These are phyloP conservation scores for Margaritispora aquatica DNA, from an alignment of 495 filamentous ascomycete species.

Conservation along the genomic window DNA sequence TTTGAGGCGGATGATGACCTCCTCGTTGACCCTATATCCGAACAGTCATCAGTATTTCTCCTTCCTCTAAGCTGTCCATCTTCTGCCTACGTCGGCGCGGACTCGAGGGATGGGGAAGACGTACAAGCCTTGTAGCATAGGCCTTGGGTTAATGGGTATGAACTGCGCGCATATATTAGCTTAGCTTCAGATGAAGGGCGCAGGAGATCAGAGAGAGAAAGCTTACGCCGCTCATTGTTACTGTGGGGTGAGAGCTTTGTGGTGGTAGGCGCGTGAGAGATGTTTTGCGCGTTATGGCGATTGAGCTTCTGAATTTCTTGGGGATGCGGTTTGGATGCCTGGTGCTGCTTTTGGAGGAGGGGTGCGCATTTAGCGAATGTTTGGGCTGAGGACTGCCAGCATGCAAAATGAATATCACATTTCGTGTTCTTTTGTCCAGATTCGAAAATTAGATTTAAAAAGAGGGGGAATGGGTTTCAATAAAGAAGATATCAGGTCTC, in stretches of 20 bases:
- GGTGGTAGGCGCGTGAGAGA: slow-evolving; percentile 5
- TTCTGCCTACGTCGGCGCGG: no score
- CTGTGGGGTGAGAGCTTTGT: not conserved
- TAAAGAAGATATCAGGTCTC: no score
- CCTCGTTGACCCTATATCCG: slow-evolving; percentile 67
- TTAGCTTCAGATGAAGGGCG: not conserved
- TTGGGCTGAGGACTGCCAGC: not conserved
- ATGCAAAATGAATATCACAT: not conserved
- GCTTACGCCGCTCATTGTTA: slow-evolving; percentile 22
- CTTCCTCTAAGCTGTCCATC: not conserved
- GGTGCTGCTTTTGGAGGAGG: slow-evolving; percentile 1
- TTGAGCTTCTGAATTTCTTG: slow-evolving; percentile 13
- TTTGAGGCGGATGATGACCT: slow-evolving; percentile 87
- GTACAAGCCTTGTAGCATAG: slow-evolving; percentile 82
- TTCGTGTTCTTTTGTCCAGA: no score
- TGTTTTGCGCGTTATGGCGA: not conserved
- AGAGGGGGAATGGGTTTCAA: no score
- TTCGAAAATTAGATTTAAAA: no score
- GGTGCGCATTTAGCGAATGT: not conserved
- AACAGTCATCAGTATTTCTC: not conserved
- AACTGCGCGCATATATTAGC: slow-evolving; percentile 41
- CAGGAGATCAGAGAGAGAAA: not conserved
- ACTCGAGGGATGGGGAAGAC: no score
- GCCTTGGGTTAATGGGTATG: slow-evolving; percentile 84
- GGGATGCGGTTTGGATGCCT: slow-evolving; percentile 4